A percentile compares a stretch with the other conserved stretches of the same genome.
Conservation (phyloP, 176 grass and related monocot genomes). For the Bromus sterilis region DNA sequence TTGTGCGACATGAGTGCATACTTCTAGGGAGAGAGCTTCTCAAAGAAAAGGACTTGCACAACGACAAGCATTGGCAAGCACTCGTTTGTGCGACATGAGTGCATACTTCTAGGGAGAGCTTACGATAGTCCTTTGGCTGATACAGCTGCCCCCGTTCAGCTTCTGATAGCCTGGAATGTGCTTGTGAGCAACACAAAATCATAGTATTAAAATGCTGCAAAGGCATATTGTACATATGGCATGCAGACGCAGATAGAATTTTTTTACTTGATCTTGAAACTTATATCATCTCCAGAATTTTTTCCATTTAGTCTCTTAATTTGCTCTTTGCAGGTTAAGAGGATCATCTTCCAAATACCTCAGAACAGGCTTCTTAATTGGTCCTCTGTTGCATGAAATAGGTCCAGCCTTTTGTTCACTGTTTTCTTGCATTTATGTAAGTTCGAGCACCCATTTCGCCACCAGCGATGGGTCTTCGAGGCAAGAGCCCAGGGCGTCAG, state of each 20-base stretch:
- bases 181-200: slow-evolving; percentile 16
- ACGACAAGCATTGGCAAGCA: slow-evolving; percentile 47
- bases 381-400: slow-evolving; percentile 35
- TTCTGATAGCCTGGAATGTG: slow-evolving; percentile 60
- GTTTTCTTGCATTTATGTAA: slow-evolving; percentile 38
- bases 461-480: too few species aligned
- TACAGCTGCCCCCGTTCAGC: slow-evolving; percentile 52
- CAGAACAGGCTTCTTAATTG: slow-evolving; percentile 42
- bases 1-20: slow-evolving; percentile 69
- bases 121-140: slow-evolving; percentile 56
- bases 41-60: slow-evolving; percentile 76
- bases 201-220: neutral
- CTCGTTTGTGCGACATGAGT: slow-evolving; percentile 72
- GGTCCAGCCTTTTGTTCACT: slow-evolving; percentile 48
- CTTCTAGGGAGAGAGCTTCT: slow-evolving; percentile 74
- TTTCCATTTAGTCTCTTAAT: slow-evolving; percentile 25
- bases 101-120: slow-evolving; percentile 67
- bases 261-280: slow-evolving; percentile 24
- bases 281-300: slow-evolving; percentile 2
- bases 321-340: slow-evolving; percentile 31
- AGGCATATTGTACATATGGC: neutral
- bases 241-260: too few species aligned
- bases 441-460: too few species aligned
- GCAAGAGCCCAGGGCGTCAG: too few species aligned
- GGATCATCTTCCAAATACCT: slow-evolving; percentile 37